Evolutionary conservation across 257 asterid genomes (phyloP), one percentile per base, ranked within the genome.

Genomic region (Penstemon eatonii): DNA sequence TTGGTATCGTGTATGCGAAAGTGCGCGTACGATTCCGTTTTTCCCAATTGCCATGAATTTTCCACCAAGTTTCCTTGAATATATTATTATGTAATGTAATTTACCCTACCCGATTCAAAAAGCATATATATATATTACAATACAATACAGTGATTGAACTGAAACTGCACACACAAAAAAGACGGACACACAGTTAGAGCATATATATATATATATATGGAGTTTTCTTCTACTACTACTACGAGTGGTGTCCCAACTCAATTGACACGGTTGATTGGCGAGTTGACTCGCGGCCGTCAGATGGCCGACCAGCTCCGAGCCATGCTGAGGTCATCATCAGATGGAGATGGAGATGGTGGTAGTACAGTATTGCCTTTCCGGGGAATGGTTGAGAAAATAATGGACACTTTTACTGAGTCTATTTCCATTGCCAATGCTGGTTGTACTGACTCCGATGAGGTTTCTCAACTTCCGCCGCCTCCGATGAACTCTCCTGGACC

Each of bases 281-380:
- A 80, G 78, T 50, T 84, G 74, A 73, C 65, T 13, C 87, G 81
- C 3, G 90, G 94, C 9, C 81, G 85, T 12, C 79, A 75, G 37
- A 56, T 76, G 0, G 76, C 88, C 4, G 79, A 72, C 50, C 75
- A 60, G 63, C 82, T 87, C 58, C 80, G 80, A 12, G 67, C 13
- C 60, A 59, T 77, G 60, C 67, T 86, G 8, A 76, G 66, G 1
- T 25, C 33, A 25, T 25, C 33, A 25, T 25, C 33, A 25, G 49
- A 60, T 19, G 66, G 25, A 5, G 36, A 12, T 4, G 68, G 53
- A 5, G 68, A 8, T 38, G 38, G 19, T 42, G 53, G 38, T 12
- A 36, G 15, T 12, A 41, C 67, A 7, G 40, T 67, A 0, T 6
- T 4, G 38, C 50, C 54, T 2, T 79, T 81, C 42, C 80, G 56